Base-by-base conservation (phyloP, 2,329 filamentous ascomycete species). In the Byssothecium circinans region DNA sequence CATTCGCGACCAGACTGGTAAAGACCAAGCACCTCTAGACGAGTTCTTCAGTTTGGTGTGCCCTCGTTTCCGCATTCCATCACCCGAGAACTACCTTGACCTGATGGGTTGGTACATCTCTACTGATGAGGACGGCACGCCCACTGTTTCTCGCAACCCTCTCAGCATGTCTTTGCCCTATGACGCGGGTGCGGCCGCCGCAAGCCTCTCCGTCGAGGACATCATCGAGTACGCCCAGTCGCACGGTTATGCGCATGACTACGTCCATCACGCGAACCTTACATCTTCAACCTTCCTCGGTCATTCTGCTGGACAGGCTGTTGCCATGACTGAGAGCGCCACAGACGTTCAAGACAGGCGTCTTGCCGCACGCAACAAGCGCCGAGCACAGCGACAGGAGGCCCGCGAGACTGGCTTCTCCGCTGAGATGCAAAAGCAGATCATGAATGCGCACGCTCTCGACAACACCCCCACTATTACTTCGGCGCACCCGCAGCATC, bases 1-100 rank as follows among this genome's bases (percentile, higher is more conserved):
- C 50, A 70, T 81, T 39, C 75, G 79, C 39, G 79, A 81, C 56
- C 68, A 75, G 36, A 61, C 77, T 43, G 76, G 78, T 57, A 75
- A 76, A 52, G 64, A 69, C 18, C 68, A 74, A 25, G 73, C 78
- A 19, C 69, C 75, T 36, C 68, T 82, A 30, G 71, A 77, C 39
- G 61, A 69, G 8, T 82, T 80, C 64, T 69, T 82, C 37, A 51
- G 54, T 14, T 54, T 78, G 49, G 73, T 72, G 38, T 75, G 74
- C 47, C 73, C 74, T 36, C 63, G 74, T 43, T 76, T 82, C 62
- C 71, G 73, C 19, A 69, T 82, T 44, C 62, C 78, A 40, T 58
- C 70, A 18, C 75, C 78, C 17, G 61, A 65, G 23, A 53, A 61
- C 11, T 82, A 82, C 60, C 71, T 81, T 41, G 41, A 64, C 8